phyloP scores from a whole-genome alignment of 2,329 filamentous ascomycete genomes.

The Penicillium sp. region DNA sequence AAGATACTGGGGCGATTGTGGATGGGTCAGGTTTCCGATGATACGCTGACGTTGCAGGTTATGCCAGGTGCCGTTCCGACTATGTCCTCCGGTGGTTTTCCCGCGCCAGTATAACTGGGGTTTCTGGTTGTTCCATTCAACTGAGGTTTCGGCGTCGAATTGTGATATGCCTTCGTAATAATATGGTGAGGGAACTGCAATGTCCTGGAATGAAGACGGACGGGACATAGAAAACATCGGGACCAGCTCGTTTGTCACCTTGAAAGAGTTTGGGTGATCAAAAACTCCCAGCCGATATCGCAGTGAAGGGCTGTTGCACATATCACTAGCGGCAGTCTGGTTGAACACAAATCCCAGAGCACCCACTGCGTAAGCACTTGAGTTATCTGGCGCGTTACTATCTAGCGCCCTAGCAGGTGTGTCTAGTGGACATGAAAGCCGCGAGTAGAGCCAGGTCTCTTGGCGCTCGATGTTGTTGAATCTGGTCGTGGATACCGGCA shows the following conservation, averaged over 20 bases:
- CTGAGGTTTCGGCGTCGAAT: conserved; percentile 4
- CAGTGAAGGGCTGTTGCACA: conserved; percentile 13
- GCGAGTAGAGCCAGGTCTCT: conserved; percentile 16
- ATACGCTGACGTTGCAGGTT: conserved; percentile 80
- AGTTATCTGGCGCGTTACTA: conserved; percentile 2
- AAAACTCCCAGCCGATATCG: conserved; percentile 12
- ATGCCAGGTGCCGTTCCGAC: conserved; percentile 77
- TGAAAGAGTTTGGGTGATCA: conserved; percentile 12
- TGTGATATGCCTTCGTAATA: conserved; percentile 7
- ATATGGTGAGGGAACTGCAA: conserved; percentile 14
- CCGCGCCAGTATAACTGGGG: conserved; percentile 85
- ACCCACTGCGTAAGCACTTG: neutral
- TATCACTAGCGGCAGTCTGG: conserved; percentile 11
- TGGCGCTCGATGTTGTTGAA: conserved; percentile 13
- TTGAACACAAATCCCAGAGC: conserved; percentile 15
- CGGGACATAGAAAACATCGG: conserved; percentile 16
- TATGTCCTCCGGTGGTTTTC: conserved; percentile 87
- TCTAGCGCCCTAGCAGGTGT: conserved; percentile 9
- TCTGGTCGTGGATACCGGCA: neutral
- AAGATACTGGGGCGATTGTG: conserved; percentile 47
- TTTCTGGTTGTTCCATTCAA: conserved; percentile 51
- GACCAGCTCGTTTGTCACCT: conserved; percentile 10
- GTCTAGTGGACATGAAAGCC: conserved; percentile 17
- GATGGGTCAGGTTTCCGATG: conserved; percentile 71
- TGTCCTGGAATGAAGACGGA: conserved; percentile 18